A percentile compares a stretch with the other conserved stretches of the same genome.
Evolutionary conservation across 2,329 filamentous ascomycete species (phyloP).

Genomic region (Thielaviopsis populi): DNA sequence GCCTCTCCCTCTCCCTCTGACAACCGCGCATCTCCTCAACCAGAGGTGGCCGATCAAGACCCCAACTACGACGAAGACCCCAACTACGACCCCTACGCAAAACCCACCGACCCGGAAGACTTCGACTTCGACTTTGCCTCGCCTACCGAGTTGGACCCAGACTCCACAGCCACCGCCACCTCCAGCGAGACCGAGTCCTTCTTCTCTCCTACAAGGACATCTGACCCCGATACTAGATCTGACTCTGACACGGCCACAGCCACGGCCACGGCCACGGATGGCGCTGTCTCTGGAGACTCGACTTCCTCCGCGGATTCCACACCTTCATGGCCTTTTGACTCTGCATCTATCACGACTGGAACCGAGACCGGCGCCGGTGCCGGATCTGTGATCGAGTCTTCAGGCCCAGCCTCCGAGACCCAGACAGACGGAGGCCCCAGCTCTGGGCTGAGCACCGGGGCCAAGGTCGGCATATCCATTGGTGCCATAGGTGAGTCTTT

Average conservation of each 20-base stretch:
- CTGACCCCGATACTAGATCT: not conserved
- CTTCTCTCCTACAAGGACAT: not conserved
- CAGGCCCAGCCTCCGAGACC: not conserved
- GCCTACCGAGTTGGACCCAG: no score
- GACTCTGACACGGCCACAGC: not conserved
- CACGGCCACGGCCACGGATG: not conserved
- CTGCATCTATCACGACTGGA: not conserved
- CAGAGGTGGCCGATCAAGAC: not conserved
- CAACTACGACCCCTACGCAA: not conserved
- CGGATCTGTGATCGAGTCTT: not conserved
- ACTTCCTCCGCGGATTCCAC: not conserved
- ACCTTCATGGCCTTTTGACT: not conserved
- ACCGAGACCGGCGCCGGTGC: not conserved
- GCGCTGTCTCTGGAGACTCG: not conserved
- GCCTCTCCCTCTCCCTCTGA: not conserved
- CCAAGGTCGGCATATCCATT: slow-evolving; percentile 8
- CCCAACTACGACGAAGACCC: not conserved
- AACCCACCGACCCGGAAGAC: not conserved
- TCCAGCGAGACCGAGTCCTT: no score
- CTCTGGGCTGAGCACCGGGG: slow-evolving; percentile 1
- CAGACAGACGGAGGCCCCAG: not conserved
- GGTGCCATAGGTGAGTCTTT: slow-evolving; percentile 7
- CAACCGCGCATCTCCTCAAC: not conserved
- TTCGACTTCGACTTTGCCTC: not conserved
- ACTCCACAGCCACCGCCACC: not conserved